phyloP scores from a whole-genome alignment of 2,329 filamentous ascomycete genomes.

The Curvularia spicifera region DNA sequence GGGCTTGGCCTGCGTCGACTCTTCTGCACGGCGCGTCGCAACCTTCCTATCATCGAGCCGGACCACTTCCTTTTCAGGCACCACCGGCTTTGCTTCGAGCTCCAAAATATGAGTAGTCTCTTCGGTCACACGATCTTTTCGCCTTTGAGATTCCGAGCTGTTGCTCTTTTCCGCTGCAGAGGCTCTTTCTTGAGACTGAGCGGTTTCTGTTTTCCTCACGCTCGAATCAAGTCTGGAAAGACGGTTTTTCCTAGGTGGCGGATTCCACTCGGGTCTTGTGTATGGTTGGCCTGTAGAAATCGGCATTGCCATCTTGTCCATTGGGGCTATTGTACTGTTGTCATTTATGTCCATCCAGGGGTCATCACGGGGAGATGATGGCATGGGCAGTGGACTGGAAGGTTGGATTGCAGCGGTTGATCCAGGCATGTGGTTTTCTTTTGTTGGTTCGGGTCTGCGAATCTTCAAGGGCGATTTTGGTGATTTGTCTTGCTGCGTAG shows the following conservation, averaged over 20 bases:
- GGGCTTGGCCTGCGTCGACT: constrained; percentile 27
- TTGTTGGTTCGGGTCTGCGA: constrained; percentile 26
- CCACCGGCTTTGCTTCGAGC: constrained; percentile 10
- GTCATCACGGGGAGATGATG: constrained; percentile 40
- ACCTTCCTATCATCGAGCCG: constrained; percentile 33
- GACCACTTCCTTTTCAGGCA: constrained; percentile 7
- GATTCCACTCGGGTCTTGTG: constrained; percentile 32
- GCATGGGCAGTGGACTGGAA: constrained; percentile 43
- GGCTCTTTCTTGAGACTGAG: constrained; percentile 13
- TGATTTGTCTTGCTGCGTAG: constrained; percentile 17
- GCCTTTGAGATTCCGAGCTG: constrained; percentile 7
- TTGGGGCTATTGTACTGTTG: constrained; percentile 35
- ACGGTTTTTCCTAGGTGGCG: constrained; percentile 28
- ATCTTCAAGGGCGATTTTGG: constrained; percentile 30
- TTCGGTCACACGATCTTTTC: neutral
- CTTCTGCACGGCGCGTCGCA: constrained; percentile 34
- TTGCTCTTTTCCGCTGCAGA: constrained; percentile 4
- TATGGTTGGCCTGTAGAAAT: constrained; percentile 38
- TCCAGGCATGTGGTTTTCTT: constrained; percentile 33
- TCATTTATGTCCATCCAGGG: constrained; percentile 43
- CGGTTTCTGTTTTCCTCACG: constrained; percentile 10
- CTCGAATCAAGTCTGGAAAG: constrained; percentile 27
- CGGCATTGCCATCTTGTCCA: constrained; percentile 45
- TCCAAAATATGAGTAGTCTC: constrained; percentile 10
- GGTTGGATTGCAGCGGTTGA: constrained; percentile 24